These are phyloP conservation scores for Moesziomyces antarcticus DNA, from an alignment of 1,284 basidiomycete genomes.

Conservation along the genomic window DNA sequence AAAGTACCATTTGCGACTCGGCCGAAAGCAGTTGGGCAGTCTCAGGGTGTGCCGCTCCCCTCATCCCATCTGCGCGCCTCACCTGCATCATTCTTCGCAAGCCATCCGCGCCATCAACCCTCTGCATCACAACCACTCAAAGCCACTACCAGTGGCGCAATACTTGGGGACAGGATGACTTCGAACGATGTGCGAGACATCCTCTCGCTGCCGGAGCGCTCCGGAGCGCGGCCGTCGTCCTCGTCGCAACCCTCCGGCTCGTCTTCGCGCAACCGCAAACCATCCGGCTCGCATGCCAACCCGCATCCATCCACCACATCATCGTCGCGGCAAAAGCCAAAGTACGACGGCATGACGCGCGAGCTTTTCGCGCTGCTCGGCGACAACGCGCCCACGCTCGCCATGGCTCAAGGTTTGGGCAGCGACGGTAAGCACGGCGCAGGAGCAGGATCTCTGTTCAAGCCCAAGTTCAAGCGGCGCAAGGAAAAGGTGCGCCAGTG, in stretches of 20 bases:
- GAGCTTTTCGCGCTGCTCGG: slow-evolving; percentile 95
- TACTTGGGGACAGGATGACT: slow-evolving; percentile 30
- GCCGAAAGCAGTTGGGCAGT: too few relatives aligned
- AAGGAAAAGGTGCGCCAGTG: slow-evolving; percentile 71
- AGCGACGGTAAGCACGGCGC: slow-evolving; percentile 44
- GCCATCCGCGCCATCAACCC: too few relatives aligned
- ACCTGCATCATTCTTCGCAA: too few relatives aligned
- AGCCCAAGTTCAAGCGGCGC: slow-evolving; percentile 87
- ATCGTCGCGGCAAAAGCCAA: slow-evolving; percentile 33
- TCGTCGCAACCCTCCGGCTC: slow-evolving; percentile 37
- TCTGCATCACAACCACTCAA: too few relatives aligned
- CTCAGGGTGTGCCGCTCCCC: too few relatives aligned
- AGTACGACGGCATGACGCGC: slow-evolving; percentile 79
- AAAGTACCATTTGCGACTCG: too few relatives aligned
- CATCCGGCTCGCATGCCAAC: slow-evolving; percentile 34
- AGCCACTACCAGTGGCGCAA: neutral
- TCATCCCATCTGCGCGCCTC: too few relatives aligned
- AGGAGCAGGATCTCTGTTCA: slow-evolving; percentile 70
- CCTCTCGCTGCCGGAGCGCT: slow-evolving; percentile 56
- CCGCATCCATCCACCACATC: slow-evolving; percentile 35
- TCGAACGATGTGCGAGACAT: slow-evolving; percentile 65
- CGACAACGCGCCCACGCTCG: slow-evolving; percentile 83
- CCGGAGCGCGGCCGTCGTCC: slow-evolving; percentile 22
- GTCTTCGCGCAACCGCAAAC: slow-evolving; percentile 33
- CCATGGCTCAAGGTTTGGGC: slow-evolving; percentile 48